These are phyloP conservation scores for Taiwanofungus camphoratus DNA, from an alignment of 1,284 basidiomycete genomes.

Conservation along the genomic window DNA sequence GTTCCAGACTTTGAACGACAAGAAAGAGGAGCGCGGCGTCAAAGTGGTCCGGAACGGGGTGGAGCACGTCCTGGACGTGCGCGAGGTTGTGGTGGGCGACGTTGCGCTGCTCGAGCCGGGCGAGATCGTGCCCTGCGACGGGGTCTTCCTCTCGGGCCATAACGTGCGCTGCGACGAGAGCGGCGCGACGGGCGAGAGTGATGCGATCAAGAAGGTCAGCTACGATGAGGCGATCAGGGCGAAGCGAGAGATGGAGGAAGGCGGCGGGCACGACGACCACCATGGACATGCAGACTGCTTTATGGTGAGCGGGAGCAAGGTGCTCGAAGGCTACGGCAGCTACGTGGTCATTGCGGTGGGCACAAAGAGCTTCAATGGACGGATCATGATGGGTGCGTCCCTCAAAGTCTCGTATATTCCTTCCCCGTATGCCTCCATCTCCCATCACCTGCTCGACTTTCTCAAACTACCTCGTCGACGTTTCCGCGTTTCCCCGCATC, in stretches of 20 bases:
- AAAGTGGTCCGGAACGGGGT: slow-evolving; percentile 86
- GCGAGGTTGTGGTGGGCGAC: slow-evolving; percentile 93
- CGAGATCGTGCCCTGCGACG: slow-evolving; percentile 94
- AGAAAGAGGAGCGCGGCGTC: slow-evolving; percentile 92
- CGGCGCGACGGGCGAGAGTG: slow-evolving; percentile 93
- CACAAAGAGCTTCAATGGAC: slow-evolving; percentile 88
- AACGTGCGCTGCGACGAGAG: slow-evolving; percentile 97
- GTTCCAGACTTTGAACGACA: slow-evolving; percentile 88
- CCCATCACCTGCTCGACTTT: neutral
- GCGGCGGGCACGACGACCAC: slow-evolving; percentile 21
- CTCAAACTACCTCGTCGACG: neutral
- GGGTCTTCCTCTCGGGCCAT: slow-evolving; percentile 89
- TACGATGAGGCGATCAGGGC: slow-evolving; percentile 72
- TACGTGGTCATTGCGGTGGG: slow-evolving; percentile 95
- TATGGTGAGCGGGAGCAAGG: slow-evolving; percentile 89
- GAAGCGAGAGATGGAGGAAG: slow-evolving; percentile 20
- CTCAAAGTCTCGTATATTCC: slow-evolving; percentile 4
- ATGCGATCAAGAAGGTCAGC: slow-evolving; percentile 86
- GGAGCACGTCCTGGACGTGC: slow-evolving; percentile 79
- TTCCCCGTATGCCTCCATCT: neutral
- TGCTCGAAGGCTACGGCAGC: slow-evolving; percentile 90
- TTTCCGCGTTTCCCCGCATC: neutral
- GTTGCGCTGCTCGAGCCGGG: slow-evolving; percentile 91
- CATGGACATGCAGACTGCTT: slow-evolving; percentile 84
- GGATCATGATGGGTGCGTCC: slow-evolving; percentile 88